Evolutionary conservation across 2,329 filamentous ascomycete genomes (phyloP).

Genomic region (Akanthomyces uredinophilus): DNA sequence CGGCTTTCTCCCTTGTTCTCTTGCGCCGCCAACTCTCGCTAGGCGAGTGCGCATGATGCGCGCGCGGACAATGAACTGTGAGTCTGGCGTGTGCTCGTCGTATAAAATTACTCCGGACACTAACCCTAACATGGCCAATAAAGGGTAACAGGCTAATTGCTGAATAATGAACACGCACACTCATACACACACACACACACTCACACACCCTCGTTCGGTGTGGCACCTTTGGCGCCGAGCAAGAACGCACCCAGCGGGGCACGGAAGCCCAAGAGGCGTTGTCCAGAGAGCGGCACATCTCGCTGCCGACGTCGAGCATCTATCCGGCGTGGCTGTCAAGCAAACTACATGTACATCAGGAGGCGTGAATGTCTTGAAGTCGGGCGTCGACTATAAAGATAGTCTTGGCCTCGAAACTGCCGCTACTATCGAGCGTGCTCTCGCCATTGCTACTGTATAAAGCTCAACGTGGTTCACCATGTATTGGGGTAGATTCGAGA

Average conservation of each 20-base stretch:
- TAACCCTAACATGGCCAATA: background rate
- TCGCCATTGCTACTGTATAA: too few species aligned
- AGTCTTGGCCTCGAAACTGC: background rate
- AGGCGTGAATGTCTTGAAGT: background rate
- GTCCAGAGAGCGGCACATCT: background rate
- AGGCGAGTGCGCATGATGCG: background rate
- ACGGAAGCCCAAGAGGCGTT: background rate
- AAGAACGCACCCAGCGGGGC: background rate
- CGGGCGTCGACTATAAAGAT: background rate
- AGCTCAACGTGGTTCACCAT: too few species aligned
- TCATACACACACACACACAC: background rate
- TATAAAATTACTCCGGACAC: background rate
- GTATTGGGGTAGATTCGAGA: background rate
- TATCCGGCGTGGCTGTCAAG: background rate
- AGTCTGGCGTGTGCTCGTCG: background rate
- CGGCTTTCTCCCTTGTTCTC: background rate
- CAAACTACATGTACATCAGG: background rate
- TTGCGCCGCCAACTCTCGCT: background rate
- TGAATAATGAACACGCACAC: background rate
- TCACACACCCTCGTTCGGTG: background rate
- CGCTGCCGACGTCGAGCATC: background rate
- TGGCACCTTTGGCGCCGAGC: background rate
- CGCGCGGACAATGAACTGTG: background rate
- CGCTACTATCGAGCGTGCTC: background rate
- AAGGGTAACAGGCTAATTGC: too few species aligned